Conservation (phyloP, 2,329 filamentous ascomycete species). For the Xylariaceae sp. region DNA sequence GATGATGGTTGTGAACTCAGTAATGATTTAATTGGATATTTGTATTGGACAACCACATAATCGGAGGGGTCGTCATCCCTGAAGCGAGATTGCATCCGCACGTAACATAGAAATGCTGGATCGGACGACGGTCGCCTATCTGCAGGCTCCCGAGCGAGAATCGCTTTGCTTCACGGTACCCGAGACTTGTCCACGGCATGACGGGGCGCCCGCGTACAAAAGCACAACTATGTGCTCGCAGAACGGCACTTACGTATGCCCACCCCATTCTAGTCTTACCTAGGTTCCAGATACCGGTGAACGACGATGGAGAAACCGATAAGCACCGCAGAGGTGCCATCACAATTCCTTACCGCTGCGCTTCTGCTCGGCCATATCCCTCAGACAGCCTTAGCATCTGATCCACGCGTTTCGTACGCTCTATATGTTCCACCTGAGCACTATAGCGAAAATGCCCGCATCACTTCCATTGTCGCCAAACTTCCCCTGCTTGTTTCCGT, state of each 20-base stretch:
- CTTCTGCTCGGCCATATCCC: conserved; percentile 34
- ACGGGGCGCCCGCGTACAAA: conserved; percentile 16
- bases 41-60: background rate
- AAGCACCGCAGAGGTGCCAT: conserved; percentile 25
- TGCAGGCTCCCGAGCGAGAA: conserved; percentile 13
- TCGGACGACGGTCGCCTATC: conserved; percentile 12
- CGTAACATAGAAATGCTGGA: conserved; percentile 2
- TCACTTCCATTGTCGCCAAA: conserved; percentile 12
- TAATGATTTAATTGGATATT: background rate
- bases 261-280: conserved; percentile 16
- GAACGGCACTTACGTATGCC: conserved; percentile 8
- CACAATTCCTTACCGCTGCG: conserved; percentile 31
- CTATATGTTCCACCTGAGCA: conserved; percentile 33
- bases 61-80: background rate
- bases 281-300: conserved; percentile 11
- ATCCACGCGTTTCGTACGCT: conserved; percentile 35
- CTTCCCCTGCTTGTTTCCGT: conserved; percentile 35
- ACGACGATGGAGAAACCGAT: conserved; percentile 17
- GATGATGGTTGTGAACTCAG: background rate
- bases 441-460: conserved; percentile 17
- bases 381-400: conserved; percentile 22
- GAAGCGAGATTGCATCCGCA: conserved; percentile 22
- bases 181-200: background rate
- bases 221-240: background rate
- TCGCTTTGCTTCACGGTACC: conserved; percentile 6